phyloP scores from a whole-genome alignment of 805 yeast genomes.

The Starmerella apis region DNA sequence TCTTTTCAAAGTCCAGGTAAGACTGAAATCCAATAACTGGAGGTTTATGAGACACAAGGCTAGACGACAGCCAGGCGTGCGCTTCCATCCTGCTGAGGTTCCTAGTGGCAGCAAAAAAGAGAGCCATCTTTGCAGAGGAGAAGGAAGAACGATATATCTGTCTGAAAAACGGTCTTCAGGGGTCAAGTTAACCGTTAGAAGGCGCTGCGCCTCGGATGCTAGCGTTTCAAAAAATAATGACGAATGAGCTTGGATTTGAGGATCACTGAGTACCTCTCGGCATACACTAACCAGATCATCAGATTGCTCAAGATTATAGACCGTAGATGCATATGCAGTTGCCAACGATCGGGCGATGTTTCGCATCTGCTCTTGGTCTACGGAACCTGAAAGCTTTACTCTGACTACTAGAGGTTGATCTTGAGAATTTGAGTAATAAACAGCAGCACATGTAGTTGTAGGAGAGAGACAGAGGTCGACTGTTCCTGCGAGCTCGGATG shows the following conservation, averaged over 20 bases:
- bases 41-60: conserved; percentile 59
- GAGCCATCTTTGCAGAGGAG: conserved; percentile 55
- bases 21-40: conserved; percentile 60
- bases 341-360: conserved; percentile 48
- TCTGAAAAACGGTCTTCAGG: conserved; percentile 61
- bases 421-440: not conserved
- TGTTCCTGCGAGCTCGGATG: conserved; percentile 11
- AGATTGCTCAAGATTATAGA: conserved; percentile 53
- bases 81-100: conserved; percentile 37
- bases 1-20: conserved; percentile 52
- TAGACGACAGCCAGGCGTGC: conserved; percentile 38
- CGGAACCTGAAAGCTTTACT: not conserved
- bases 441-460: conserved; percentile 21
- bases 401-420: not conserved
- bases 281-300: conserved; percentile 60
- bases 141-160: conserved; percentile 62
- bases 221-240: conserved; percentile 37
- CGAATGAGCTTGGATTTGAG: conserved; percentile 22
- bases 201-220: conserved; percentile 59
- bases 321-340: conserved; percentile 54
- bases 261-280: conserved; percentile 38
- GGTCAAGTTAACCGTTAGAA: conserved; percentile 62
- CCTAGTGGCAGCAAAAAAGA: conserved; percentile 63
- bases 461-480: conserved; percentile 30
- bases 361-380: conserved; percentile 2